These are phyloP conservation scores for Trifolium subterraneum DNA, from an alignment of 306 rosid species.

Conservation along the genomic window DNA sequence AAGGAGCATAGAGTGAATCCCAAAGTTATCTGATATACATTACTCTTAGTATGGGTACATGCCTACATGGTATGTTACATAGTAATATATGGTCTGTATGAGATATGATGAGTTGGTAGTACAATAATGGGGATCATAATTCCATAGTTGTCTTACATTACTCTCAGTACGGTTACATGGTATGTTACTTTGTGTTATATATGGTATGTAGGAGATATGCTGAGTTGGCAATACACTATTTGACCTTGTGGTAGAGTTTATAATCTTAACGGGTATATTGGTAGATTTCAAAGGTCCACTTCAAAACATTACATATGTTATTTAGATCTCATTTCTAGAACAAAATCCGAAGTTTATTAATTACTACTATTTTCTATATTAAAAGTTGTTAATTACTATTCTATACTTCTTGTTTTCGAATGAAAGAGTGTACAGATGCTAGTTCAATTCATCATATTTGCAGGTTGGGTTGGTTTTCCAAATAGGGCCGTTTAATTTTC, in stretches of 20 bases:
- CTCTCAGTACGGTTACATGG: neutral
- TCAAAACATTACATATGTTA: neutral
- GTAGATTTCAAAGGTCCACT: neutral
- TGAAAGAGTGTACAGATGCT: constrained; percentile 9
- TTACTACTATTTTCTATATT: neutral
- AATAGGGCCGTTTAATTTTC: neutral
- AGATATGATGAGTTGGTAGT: neutral
- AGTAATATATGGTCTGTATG: neutral
- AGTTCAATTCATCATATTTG: neutral
- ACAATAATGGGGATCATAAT: neutral
- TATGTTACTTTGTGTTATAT: neutral
- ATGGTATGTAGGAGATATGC: neutral
- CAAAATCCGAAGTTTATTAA: neutral
- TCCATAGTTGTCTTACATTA: neutral
- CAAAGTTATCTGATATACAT: neutral
- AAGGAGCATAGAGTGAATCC: neutral
- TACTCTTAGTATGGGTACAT: neutral
- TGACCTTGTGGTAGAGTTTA: neutral
- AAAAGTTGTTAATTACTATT: neutral
- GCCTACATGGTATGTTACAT: neutral
- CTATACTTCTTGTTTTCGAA: neutral
- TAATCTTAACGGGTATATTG: neutral
- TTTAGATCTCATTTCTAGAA: neutral
- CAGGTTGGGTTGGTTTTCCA: neutral
- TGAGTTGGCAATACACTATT: neutral